A percentile compares a stretch with the other conserved stretches of the same genome.
Evolutionary conservation across 148 eudicot genomes (phyloP).

Genomic region (Pharnaceum exiguum): DNA sequence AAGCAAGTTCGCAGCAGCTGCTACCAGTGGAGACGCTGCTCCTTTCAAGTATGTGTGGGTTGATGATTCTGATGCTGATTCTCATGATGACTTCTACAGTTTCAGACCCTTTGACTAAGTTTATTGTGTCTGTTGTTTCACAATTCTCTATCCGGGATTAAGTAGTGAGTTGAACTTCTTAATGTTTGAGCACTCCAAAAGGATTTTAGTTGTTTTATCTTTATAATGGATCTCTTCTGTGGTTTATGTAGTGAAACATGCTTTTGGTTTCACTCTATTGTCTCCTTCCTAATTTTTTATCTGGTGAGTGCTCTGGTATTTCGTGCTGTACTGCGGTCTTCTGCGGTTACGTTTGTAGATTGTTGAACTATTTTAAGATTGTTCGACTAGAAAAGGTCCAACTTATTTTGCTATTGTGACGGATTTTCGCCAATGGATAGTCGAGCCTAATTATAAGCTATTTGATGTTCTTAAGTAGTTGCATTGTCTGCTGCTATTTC

Average conservation of each 20-base stretch:
- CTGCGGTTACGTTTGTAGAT: too few species aligned
- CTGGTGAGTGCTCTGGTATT: too few species aligned
- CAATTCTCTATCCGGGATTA: neutral
- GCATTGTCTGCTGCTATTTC: too few species aligned
- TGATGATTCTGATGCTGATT: constrained; percentile 60
- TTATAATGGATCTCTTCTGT: neutral
- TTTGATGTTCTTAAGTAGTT: too few species aligned
- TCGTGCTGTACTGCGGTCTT: too few species aligned
- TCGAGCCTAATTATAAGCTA: too few species aligned
- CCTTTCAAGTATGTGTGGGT: constrained; percentile 46
- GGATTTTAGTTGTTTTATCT: neutral
- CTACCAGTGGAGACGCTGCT: constrained; percentile 33
- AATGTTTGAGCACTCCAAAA: neutral
- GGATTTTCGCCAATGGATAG: too few species aligned
- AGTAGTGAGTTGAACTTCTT: neutral
- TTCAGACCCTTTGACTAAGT: constrained; percentile 50
- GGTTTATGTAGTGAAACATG: neutral
- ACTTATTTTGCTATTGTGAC: too few species aligned
- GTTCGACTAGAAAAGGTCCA: too few species aligned
- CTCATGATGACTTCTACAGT: constrained; percentile 64
- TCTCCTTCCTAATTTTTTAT: too few species aligned
- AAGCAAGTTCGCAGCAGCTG: constrained; percentile 49
- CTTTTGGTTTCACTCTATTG: neutral
- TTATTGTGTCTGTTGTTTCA: neutral
- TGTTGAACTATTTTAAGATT: too few species aligned